phyloP scores from a whole-genome alignment of 495 filamentous ascomycete genomes.

The Amniculicola lignicola region DNA sequence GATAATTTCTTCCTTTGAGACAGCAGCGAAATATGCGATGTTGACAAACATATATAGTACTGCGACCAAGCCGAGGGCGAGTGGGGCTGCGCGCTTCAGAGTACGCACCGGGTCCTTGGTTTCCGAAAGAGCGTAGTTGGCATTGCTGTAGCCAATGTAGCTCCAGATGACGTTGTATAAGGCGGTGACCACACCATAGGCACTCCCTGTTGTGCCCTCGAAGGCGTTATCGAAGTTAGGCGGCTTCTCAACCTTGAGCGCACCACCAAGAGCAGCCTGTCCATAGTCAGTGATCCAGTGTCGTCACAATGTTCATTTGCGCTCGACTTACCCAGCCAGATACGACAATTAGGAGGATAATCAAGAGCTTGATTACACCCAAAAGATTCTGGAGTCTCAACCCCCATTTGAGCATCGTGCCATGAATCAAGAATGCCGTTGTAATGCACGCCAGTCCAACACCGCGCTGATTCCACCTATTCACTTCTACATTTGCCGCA shows the following conservation, averaged over 20 bases:
- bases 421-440: conserved; percentile 49
- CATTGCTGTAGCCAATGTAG: conserved; percentile 64
- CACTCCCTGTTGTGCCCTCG: conserved; percentile 41
- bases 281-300: not conserved
- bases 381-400: conserved; percentile 51
- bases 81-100: conserved; percentile 60
- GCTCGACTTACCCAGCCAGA: conserved; percentile 7
- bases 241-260: conserved; percentile 53
- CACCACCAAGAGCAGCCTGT: conserved; percentile 55
- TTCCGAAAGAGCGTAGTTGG: conserved; percentile 53
- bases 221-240: conserved; percentile 53
- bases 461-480: conserved; percentile 21
- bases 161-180: conserved; percentile 66
- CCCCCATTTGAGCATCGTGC: conserved; percentile 48
- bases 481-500: conserved; percentile 22
- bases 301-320: too few relatives aligned
- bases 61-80: conserved; percentile 58
- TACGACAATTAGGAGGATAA: conserved; percentile 46
- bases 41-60: conserved; percentile 68
- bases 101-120: conserved; percentile 61
- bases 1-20: conserved; percentile 61
- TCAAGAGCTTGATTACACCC: conserved; percentile 48
- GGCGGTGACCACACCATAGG: conserved; percentile 40
- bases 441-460: conserved; percentile 47
- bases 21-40: conserved; percentile 69